phyloP scores from a whole-genome alignment of 176 grass and related monocot species.

The Dactylis glomerata region DNA sequence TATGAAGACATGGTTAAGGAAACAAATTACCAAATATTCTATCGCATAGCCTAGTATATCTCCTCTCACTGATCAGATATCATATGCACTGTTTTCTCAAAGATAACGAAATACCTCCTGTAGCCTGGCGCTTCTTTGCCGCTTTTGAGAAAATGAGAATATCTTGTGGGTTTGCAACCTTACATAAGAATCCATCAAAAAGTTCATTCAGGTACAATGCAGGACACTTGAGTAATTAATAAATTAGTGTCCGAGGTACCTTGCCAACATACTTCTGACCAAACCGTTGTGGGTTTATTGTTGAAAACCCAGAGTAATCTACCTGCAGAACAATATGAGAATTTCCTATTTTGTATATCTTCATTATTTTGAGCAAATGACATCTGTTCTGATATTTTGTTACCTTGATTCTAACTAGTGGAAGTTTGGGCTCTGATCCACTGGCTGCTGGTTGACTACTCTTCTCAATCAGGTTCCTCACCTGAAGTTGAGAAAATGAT shows the following conservation, averaged over 20 bases:
- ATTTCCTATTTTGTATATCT: conserved; percentile 18
- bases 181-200: conserved; percentile 33
- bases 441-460: conserved; percentile 48
- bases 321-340: conserved; percentile 53
- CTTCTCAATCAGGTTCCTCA: conserved; percentile 82
- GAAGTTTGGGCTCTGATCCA: conserved; percentile 70
- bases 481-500: conserved; percentile 47
- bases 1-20: conserved; percentile 16
- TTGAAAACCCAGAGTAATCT: conserved; percentile 92
- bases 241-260: conserved; percentile 44
- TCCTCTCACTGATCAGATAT: conserved; percentile 5
- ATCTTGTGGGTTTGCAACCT: conserved; percentile 99
- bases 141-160: conserved; percentile 97
- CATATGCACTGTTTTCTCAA: neutral
- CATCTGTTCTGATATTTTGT: neutral
- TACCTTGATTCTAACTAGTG: conserved; percentile 91
- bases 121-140: conserved; percentile 62
- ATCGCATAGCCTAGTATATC: neutral
- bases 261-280: conserved; percentile 93
- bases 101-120: conserved; percentile 61
- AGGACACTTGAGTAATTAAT: conserved; percentile 2
- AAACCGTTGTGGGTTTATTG: conserved; percentile 95
- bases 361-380: neutral
- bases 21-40: conserved; percentile 20
- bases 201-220: conserved; percentile 17